Evolutionary conservation across 768 basidiomycete species (phyloP).

Genomic region (Trametes cingulata): DNA sequence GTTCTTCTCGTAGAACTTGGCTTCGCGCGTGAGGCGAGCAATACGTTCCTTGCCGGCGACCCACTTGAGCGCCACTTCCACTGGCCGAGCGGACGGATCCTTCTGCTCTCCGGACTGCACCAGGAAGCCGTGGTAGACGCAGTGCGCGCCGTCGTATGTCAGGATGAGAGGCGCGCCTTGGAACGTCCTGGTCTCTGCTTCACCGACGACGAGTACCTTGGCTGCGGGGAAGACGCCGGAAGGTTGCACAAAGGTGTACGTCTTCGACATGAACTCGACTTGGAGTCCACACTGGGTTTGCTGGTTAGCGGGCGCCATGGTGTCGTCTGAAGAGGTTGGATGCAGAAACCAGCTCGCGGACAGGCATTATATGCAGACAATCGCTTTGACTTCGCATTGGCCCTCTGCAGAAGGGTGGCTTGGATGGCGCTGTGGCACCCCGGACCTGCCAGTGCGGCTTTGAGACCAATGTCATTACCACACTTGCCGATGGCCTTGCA

Average conservation of each 20-base stretch:
- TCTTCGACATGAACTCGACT: neutral
- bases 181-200: neutral
- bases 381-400: neutral
- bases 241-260: slow-evolving; percentile 3
- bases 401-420: neutral
- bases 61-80: slow-evolving; percentile 24
- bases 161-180: slow-evolving; percentile 3
- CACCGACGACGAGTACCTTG: slow-evolving; percentile 4
- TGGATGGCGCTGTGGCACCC: neutral
- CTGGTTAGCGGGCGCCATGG: neutral
- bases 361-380: neutral
- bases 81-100: neutral
- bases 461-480: too few species aligned
- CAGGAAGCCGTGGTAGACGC: slow-evolving; percentile 14
- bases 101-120: neutral
- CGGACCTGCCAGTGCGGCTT: too few species aligned
- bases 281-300: neutral
- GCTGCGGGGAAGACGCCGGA: neutral
- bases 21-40: slow-evolving; percentile 34
- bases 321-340: neutral
- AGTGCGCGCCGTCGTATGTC: slow-evolving; percentile 16
- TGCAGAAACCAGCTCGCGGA: neutral
- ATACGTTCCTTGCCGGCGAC: slow-evolving; percentile 19
- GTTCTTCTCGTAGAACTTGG: slow-evolving; percentile 36
- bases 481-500: too few species aligned